These are phyloP conservation scores for Blastobotrys muscicola DNA, from an alignment of 805 yeast genomes.

Conservation along the genomic window DNA sequence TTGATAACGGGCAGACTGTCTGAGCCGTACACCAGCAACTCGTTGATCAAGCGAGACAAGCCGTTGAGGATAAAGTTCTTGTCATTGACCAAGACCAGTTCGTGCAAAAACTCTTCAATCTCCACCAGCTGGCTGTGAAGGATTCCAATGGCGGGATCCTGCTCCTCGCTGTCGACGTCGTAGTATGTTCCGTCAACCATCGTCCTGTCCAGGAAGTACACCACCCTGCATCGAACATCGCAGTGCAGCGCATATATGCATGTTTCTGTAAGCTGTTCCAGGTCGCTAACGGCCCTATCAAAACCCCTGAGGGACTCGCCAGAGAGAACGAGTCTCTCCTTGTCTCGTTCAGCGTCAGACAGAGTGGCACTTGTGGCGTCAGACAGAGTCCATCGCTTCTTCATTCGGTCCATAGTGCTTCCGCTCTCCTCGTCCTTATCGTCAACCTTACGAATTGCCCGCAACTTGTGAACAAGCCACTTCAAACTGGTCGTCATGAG, in stretches of 20 bases:
- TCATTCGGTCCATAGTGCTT: conserved; percentile 13
- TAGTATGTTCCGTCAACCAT: conserved; percentile 42
- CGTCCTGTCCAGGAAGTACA: conserved; percentile 43
- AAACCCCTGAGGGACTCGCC: conserved; percentile 21
- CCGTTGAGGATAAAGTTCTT: conserved; percentile 36
- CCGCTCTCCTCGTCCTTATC: conserved; percentile 7
- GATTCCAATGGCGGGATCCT: conserved; percentile 44
- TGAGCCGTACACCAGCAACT: conserved; percentile 44
- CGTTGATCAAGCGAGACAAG: conserved; percentile 42
- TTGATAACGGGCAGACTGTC: conserved; percentile 42
- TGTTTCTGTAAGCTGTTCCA: conserved; percentile 19
- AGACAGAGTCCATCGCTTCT: conserved; percentile 26
- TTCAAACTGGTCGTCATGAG: conserved; percentile 44
- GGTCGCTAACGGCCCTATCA: conserved; percentile 19
- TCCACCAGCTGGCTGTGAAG: conserved; percentile 42
- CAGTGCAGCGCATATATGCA: conserved; percentile 41
- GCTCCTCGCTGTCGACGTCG: conserved; percentile 46
- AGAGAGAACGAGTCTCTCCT: conserved; percentile 14
- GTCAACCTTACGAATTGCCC: conserved; percentile 38
- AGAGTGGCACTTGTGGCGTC: conserved; percentile 11
- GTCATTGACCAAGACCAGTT: conserved; percentile 23
- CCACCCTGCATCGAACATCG: conserved; percentile 45
- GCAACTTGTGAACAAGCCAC: conserved; percentile 56
- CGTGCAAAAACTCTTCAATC: conserved; percentile 35
- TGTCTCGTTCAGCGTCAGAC: conserved; percentile 5